Evolutionary conservation across 257 asterid species (phyloP).

Genomic region (Nicotiana otophora): DNA sequence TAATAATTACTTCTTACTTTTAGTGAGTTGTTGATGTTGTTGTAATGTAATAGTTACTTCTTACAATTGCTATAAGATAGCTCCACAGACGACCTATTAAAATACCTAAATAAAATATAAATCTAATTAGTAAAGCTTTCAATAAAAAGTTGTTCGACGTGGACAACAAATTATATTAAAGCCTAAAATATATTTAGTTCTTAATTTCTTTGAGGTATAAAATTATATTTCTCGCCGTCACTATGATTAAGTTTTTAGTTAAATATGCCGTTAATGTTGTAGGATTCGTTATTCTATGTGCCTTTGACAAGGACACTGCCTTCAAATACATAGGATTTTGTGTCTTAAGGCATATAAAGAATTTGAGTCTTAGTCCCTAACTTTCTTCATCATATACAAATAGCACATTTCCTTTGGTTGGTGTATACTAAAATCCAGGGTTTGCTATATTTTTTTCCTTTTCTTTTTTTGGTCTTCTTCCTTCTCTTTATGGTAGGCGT

Average conservation of each 20-base stretch:
- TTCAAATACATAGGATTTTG: background rate
- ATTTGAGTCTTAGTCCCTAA: background rate
- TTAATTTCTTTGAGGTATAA: background rate
- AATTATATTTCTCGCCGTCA: background rate
- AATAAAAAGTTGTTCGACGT: background rate
- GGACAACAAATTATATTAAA: background rate
- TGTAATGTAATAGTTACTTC: too few species aligned
- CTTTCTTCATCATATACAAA: background rate
- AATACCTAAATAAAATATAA: background rate
- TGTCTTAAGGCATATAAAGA: background rate
- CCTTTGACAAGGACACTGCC: background rate
- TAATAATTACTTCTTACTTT: too few species aligned
- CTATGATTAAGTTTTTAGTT: background rate
- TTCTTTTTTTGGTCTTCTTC: background rate
- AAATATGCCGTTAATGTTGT: background rate
- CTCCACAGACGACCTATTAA: background rate
- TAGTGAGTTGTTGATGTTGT: too few species aligned
- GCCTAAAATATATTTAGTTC: background rate
- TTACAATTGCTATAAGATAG: background rate
- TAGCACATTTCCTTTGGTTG: too few species aligned
- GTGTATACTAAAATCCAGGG: background rate
- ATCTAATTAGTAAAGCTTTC: background rate
- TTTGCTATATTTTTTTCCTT: background rate
- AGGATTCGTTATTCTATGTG: background rate
- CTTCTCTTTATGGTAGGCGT: background rate